Evolutionary conservation across 805 yeast species (phyloP), one percentile per base, ranked within the genome.

Genomic region (Torulaspora microellipsoides): DNA sequence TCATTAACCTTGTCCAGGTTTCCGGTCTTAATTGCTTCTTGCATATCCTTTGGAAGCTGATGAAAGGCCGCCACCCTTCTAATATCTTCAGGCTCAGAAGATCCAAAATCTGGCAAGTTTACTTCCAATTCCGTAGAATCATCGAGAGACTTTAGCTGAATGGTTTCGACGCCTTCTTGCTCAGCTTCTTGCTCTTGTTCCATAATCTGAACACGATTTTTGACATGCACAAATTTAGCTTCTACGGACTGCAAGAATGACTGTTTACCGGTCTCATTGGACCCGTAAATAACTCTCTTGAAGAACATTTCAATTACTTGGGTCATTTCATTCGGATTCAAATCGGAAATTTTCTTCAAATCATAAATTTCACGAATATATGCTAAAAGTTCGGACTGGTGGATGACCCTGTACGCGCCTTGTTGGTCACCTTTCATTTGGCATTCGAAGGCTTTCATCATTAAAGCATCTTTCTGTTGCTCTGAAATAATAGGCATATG

Each of bases 371-470:
- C 73, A 34, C 64, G 70, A 42, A 84, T 67, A 61, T 87, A 91
- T 58, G 87, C 95, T 48, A 91, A 61, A 27, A 91, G 66, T 54
- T 86, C 76, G 1, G 96, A 82, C 56, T 87, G 93, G 62, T 80
- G 83, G 35, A 91, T 81, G n/a, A 80, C 77, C 47, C 78, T 83
- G 47, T 73, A 75, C 8, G 95, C 80, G 6, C 64, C 60, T 5
- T 52, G 48, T 0, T 74, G 57, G 37, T 87, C 74, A 15, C 80
- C 83, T 11, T 75, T 78, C 48, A 91, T 71, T 61, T 88, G 87
- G 43, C 72, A 70, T 56, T 91, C 95, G 64, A 93, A 93, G 0
- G 97, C 95, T 15, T 83, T 82, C 96, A 91, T 90, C 60, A 90
- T 72, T 46, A 93, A 76, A 0, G 95, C 87, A 64, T 93, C 98